Evolutionary conservation across 768 basidiomycete species (phyloP).

Genomic region (Suillus weaverae): DNA sequence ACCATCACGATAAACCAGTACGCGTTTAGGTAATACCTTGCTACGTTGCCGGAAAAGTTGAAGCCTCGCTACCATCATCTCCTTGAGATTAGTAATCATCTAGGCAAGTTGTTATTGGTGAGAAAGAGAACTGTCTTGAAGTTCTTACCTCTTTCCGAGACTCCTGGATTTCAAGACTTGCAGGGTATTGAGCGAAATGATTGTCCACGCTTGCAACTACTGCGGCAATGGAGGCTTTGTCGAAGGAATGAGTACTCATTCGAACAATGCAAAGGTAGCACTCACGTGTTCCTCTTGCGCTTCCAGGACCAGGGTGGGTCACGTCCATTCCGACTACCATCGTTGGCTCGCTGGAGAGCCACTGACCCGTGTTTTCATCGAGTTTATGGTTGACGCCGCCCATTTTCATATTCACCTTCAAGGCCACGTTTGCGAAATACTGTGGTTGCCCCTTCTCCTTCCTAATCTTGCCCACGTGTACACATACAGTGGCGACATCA

Average conservation of each 20-base stretch:
- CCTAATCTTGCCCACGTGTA: constrained; percentile 68
- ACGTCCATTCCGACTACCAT: constrained; percentile 65
- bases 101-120: constrained; percentile 12
- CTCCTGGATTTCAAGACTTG: constrained; percentile 48
- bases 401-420: constrained; percentile 57
- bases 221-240: constrained; percentile 48
- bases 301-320: constrained; percentile 79
- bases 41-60: constrained; percentile 39
- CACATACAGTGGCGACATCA: constrained; percentile 65
- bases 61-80: constrained; percentile 52
- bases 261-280: background rate
- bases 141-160: constrained; percentile 67
- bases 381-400: constrained; percentile 54
- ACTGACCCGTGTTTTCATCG: constrained; percentile 37
- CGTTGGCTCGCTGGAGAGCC: constrained; percentile 42
- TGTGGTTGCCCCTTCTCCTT: constrained; percentile 59
- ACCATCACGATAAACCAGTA: constrained; percentile 69
- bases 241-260: background rate
- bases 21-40: constrained; percentile 40
- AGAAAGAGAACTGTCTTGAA: background rate
- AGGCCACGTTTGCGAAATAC: constrained; percentile 55
- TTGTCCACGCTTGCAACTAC: constrained; percentile 51
- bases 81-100: constrained; percentile 50
- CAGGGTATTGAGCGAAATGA: constrained; percentile 50
- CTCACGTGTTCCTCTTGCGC: constrained; percentile 50